Conservation (phyloP, 148 eudicot species). For the Mesembryanthemum crystallinum region DNA sequence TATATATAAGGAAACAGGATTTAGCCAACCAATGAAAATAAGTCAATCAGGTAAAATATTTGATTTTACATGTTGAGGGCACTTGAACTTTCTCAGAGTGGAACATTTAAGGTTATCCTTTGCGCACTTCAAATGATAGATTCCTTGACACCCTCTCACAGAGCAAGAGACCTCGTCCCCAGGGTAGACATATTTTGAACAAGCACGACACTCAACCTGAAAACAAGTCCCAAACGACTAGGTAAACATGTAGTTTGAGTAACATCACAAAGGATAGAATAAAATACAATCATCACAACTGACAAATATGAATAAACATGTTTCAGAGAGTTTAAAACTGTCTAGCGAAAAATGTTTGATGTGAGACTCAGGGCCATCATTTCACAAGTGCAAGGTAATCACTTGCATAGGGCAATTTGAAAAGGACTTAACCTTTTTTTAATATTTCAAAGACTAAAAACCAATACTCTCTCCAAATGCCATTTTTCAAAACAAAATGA, state of each 20-base stretch:
- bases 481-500: too few relatives aligned
- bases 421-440: too few relatives aligned
- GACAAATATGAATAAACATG: not conserved
- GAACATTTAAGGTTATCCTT: constrained; percentile 37
- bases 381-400: too few relatives aligned
- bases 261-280: not conserved
- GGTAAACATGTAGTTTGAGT: not conserved
- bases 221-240: constrained; percentile 14
- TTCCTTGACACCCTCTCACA: constrained; percentile 53
- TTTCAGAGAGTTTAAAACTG: not conserved
- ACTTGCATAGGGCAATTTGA: too few relatives aligned
- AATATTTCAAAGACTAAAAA: too few relatives aligned
- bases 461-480: too few relatives aligned
- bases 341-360: not conserved
- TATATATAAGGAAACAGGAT: not conserved
- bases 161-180: constrained; percentile 64
- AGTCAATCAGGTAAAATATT: not conserved
- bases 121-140: constrained; percentile 64
- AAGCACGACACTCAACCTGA: constrained; percentile 68
- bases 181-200: constrained; percentile 48
- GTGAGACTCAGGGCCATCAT: not conserved
- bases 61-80: constrained; percentile 81
- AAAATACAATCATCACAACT: not conserved
- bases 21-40: not conserved
- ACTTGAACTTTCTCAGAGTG: constrained; percentile 52